Evolutionary conservation across 1,139 yeast species (phyloP).

Genomic region (Zygosaccharomyces sapae): DNA sequence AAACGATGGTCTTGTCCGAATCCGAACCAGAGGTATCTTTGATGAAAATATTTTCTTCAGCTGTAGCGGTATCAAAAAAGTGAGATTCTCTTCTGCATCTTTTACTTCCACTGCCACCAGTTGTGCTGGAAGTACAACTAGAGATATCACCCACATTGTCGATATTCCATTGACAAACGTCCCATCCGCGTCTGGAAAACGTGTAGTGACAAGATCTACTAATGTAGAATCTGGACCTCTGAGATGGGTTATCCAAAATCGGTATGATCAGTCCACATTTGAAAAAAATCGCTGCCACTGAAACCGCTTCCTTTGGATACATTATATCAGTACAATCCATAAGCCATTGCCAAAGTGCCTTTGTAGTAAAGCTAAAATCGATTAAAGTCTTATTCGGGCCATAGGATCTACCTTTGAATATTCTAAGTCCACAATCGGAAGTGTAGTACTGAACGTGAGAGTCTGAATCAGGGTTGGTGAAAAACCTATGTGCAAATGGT

Average conservation of each 20-base stretch:
- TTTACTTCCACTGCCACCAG: background rate
- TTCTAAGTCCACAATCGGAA: constrained; percentile 61
- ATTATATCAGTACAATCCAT: constrained; percentile 81
- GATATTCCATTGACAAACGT: constrained; percentile 40
- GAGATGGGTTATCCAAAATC: constrained; percentile 36
- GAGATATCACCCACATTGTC: constrained; percentile 10
- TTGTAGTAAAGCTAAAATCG: constrained; percentile 61
- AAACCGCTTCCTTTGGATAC: constrained; percentile 54
- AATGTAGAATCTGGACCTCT: constrained; percentile 33
- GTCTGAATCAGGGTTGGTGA: constrained; percentile 86
- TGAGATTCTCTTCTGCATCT: constrained; percentile 21
- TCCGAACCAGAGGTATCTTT: constrained; percentile 3
- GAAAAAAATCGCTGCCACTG: constrained; percentile 55
- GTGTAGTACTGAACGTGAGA: constrained; percentile 75
- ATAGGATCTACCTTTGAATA: constrained; percentile 45
- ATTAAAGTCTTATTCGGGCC: constrained; percentile 31
- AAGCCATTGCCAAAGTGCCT: constrained; percentile 80
- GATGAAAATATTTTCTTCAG: background rate
- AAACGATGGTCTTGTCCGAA: constrained; percentile 4
- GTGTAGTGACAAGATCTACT: constrained; percentile 40
- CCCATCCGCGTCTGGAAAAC: constrained; percentile 40
- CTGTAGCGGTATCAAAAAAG: constrained; percentile 8
- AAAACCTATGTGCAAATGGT: constrained; percentile 72
- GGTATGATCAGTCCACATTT: constrained; percentile 49
- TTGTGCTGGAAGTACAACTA: background rate